Base-by-base conservation (phyloP, 1,139 yeast species). In the Geotrichum histeridarum region DNA sequence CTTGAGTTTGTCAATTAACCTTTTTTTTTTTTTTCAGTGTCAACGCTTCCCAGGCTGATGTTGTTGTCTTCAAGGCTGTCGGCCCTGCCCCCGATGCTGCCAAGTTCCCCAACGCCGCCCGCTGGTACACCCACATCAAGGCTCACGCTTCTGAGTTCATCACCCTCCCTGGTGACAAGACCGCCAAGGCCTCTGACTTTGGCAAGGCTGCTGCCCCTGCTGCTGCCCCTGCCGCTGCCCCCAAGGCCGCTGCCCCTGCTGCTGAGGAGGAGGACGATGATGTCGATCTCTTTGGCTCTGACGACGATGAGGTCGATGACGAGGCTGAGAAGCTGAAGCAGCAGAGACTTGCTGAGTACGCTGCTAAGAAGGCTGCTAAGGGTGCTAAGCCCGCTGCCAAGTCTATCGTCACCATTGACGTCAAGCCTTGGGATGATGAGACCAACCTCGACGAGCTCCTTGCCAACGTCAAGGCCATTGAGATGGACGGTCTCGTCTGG, bases 361-460 rank as follows among this genome's bases (percentile, higher is more conserved):
- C 90, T 71, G 96, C 95, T 70, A 90, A 87, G 85, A 93, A 93
- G 86, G 96, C 96, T 65, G 84, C 94, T 66, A 87, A 87, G 80
- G 95, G 95, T 74, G 89, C 98, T 70, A 89, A 89, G 83, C 89
- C 97, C 70, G 96, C 96, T 76, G 98, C 99, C 72, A 93, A 93
- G 83, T 88, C 98, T 62, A 80, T 90, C 67, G 96, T 93, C 70
- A 93, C 99, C 70, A 73, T 93, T 70, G 99, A 93, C 70, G 95
- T 93, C 68, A 93, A 93, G 86, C 98, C 97, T 78, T 93, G 99
- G 99, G 99, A 93, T 77, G 98, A 93, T 71, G 98, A 93, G 82
- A 93, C 99, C 65, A 84, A 91, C 74, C 81, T 94, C 75, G 95
- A 93, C 59, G 84, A 84, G 76, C 75, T 93, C 78, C 77, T 88